A percentile compares a stretch with the other conserved stretches of the same genome.
Evolutionary conservation across 2,329 filamentous ascomycete species (phyloP).

Genomic region (Fusarium sp.): DNA sequence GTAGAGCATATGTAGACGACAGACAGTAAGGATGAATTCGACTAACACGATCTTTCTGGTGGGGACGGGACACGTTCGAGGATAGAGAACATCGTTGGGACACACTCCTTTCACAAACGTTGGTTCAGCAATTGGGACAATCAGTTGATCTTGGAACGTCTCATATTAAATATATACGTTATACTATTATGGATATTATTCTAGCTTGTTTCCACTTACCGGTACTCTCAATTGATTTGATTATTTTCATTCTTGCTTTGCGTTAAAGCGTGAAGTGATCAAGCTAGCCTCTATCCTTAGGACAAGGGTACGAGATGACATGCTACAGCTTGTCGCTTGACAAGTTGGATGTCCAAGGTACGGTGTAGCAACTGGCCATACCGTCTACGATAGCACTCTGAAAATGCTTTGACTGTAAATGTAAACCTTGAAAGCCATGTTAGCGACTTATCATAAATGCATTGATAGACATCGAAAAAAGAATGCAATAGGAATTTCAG

Average conservation of each 20-base stretch:
- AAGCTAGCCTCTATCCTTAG: not conserved
- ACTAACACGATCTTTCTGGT: not conserved
- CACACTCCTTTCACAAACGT: slow-evolving; percentile 14
- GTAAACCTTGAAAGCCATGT: slow-evolving; percentile 2
- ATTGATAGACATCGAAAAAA: not conserved
- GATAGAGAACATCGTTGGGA: not conserved
- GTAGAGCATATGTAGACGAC: not conserved
- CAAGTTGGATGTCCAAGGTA: not conserved
- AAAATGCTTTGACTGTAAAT: not conserved
- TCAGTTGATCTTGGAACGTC: not conserved
- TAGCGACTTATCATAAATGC: slow-evolving; percentile 7
- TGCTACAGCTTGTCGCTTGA: slow-evolving; percentile 2
- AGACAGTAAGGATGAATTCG: not conserved
- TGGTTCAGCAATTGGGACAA: not conserved
- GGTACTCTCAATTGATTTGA: not conserved
- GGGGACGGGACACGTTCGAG: not conserved
- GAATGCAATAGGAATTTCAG: slow-evolving; percentile 3
- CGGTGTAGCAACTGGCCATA: not conserved
- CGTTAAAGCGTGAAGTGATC: too few relatives aligned
- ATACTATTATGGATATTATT: slow-evolving; percentile 7
- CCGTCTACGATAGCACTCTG: not conserved
- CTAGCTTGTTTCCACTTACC: slow-evolving; percentile 8
- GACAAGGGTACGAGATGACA: too few relatives aligned
- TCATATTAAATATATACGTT: slow-evolving; percentile 29
- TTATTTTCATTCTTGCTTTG: not conserved